Evolutionary conservation across 163 green algal species (phyloP).

Genomic region (Scenedesmus sp.): DNA sequence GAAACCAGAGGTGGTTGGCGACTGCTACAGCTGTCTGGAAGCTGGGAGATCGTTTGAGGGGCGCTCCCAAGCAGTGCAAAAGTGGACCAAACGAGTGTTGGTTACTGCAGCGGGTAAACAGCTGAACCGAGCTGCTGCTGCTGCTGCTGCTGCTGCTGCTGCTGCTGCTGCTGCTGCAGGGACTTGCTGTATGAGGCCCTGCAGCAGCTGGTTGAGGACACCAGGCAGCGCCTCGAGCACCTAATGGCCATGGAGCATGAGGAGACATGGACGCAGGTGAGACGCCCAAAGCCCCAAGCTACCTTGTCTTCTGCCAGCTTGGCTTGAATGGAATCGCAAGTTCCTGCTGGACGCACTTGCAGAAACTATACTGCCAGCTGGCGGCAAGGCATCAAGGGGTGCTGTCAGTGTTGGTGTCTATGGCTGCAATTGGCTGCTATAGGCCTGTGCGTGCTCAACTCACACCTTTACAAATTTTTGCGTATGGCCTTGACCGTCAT

Average conservation of each 20-base stretch:
- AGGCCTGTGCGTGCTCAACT: no score
- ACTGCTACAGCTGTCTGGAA: background rate
- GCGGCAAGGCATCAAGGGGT: background rate
- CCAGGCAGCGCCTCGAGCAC: background rate
- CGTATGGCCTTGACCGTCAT: no score
- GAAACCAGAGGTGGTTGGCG: no score
- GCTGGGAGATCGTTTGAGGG: no score
- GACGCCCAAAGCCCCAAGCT: background rate
- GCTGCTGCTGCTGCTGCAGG: constrained; percentile 22
- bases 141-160: background rate
- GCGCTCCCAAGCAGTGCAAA: background rate
- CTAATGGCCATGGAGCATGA: constrained; percentile 42
- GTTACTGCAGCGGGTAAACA: background rate
- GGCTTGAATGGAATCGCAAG: no score
- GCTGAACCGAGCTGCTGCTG: background rate
- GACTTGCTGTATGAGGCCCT: background rate
- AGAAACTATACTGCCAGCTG: background rate
- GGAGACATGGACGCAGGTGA: constrained; percentile 4
- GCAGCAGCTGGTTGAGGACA: background rate
- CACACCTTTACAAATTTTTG: no score
- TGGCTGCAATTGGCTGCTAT: no score
- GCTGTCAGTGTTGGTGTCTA: no score
- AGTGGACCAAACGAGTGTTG: no score
- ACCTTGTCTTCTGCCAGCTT: no score
- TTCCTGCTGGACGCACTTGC: no score